These are phyloP conservation scores for Toxoplasma gondii DNA, from an alignment of 169 alveolate species.

Conservation along the genomic window DNA sequence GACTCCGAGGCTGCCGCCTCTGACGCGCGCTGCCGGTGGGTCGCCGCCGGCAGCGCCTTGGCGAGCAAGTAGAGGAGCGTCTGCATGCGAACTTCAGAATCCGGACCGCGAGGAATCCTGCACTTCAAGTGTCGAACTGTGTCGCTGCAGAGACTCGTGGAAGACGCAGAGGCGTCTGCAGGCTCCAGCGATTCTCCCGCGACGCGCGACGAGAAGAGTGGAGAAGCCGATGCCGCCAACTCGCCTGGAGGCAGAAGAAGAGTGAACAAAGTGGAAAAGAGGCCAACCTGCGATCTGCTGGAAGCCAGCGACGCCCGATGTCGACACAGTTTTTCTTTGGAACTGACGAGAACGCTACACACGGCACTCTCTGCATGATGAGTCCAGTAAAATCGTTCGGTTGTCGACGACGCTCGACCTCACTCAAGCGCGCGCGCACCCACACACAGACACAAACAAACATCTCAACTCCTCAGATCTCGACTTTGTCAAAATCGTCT, in stretches of 20 bases:
- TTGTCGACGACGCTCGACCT: too few relatives aligned
- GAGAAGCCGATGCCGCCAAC: background rate
- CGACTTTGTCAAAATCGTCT: too few relatives aligned
- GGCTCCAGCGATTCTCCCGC: background rate
- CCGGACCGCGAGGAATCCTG: background rate
- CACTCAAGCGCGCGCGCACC: too few relatives aligned
- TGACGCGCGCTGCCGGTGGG: background rate
- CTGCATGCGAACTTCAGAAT: background rate
- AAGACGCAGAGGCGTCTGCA: background rate
- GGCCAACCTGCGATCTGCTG: too few relatives aligned
- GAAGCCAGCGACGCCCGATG: too few relatives aligned
- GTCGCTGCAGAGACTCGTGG: background rate
- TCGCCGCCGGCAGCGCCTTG: background rate
- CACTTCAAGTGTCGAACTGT: background rate
- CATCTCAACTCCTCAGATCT: too few relatives aligned
- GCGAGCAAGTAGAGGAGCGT: constrained; percentile 5
- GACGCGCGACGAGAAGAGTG: background rate
- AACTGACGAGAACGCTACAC: too few relatives aligned
- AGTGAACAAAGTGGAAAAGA: too few relatives aligned
- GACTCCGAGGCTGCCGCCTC: background rate
- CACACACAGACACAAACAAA: too few relatives aligned
- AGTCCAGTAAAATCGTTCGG: too few relatives aligned
- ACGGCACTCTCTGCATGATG: too few relatives aligned
- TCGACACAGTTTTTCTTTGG: too few relatives aligned
- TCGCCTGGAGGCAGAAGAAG: background rate